Conservation (phyloP, 805 yeast genomes). For the Saturnispora galanensis region DNA sequence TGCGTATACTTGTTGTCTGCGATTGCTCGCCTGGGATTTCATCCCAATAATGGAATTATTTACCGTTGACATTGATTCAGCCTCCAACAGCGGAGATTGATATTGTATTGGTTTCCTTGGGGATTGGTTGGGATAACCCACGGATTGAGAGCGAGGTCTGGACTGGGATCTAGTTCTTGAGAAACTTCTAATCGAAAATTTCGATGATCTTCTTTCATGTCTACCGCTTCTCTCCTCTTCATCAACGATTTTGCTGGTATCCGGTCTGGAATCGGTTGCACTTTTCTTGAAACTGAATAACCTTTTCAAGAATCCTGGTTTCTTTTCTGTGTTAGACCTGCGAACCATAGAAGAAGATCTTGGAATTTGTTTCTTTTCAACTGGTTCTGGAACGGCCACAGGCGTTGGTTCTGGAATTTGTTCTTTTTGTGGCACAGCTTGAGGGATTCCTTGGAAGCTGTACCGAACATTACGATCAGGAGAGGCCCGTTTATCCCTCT, state of each 20-base stretch:
- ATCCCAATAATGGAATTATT: background rate
- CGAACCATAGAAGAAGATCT: background rate
- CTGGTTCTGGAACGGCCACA: background rate
- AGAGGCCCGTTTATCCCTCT: no score
- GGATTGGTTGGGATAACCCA: background rate
- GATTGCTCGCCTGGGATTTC: slow-evolving; percentile 9
- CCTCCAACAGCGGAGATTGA: background rate
- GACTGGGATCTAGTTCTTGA: background rate
- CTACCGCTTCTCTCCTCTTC: slow-evolving; percentile 1
- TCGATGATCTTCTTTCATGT: background rate
- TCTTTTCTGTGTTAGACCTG: slow-evolving; percentile 1
- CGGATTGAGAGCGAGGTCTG: background rate
- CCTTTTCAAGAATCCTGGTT: slow-evolving; percentile 5
- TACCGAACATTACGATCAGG: no score
- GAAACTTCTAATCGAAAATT: slow-evolving; percentile 1
- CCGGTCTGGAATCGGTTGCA: background rate
- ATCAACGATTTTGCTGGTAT: background rate
- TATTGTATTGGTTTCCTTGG: background rate
- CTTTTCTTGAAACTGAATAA: slow-evolving; percentile 5
- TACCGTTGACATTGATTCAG: background rate
- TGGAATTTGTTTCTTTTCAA: background rate
- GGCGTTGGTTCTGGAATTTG: background rate
- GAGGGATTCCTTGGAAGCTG: no score
- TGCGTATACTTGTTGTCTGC: background rate
- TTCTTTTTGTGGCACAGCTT: background rate